phyloP scores from a whole-genome alignment of 202 grass and related monocot genomes.

The Panicum hallii region DNA sequence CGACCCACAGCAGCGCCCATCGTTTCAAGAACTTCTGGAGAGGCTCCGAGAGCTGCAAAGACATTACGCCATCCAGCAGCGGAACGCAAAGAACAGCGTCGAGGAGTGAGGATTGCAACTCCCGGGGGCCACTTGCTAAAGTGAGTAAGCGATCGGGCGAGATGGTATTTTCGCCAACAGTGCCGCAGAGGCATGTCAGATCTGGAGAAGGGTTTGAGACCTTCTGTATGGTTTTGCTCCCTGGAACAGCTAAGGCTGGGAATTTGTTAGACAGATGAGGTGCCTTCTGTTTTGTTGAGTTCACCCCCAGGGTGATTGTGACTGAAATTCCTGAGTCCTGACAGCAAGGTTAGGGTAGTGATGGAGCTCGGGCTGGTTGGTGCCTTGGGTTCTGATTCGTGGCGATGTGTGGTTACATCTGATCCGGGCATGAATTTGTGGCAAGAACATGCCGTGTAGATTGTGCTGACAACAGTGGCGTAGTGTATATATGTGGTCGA shows the following conservation, averaged over 20 bases:
- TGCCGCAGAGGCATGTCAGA: neutral
- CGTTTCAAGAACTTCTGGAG: conserved; percentile 81
- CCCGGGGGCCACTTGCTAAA: conserved; percentile 6
- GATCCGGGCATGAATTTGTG: conserved; percentile 16
- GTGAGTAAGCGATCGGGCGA: neutral
- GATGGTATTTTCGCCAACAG: neutral
- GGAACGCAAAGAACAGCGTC: conserved; percentile 56
- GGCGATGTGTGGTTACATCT: neutral
- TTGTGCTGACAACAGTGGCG: conserved; percentile 8
- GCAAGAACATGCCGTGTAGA: conserved; percentile 23
- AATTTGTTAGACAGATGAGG: conserved; percentile 44
- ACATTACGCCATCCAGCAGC: conserved; percentile 67
- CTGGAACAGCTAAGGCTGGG: conserved; percentile 39
- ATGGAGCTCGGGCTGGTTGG: conserved; percentile 34
- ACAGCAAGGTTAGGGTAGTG: conserved; percentile 44
- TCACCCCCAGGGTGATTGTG: conserved; percentile 10
- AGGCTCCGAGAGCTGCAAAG: conserved; percentile 75
- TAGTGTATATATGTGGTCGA: neutral
- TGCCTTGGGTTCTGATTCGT: conserved; percentile 32
- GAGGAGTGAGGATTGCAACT: conserved; percentile 55
- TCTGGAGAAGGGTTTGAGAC: conserved; percentile 3
- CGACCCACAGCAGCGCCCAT: conserved; percentile 72
- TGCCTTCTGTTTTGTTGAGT: conserved; percentile 19
- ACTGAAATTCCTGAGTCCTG: conserved; percentile 23
- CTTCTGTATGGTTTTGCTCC: conserved; percentile 24